Conservation (phyloP, 75 land plant genomes). For the Pinus taeda region DNA sequence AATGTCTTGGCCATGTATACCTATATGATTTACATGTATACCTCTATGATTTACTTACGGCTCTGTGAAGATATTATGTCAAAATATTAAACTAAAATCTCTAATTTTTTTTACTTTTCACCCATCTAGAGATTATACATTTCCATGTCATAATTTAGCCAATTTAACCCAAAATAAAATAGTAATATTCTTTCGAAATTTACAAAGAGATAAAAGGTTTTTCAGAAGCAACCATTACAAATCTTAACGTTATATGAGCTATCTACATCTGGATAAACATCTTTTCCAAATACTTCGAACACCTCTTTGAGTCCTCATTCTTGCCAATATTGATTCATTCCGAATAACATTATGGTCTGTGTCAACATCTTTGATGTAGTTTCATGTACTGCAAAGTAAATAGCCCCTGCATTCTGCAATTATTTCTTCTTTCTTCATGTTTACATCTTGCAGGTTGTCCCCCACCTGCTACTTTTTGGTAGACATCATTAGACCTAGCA, state of each 20-base stretch:
- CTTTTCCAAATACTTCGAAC: constrained; percentile 26
- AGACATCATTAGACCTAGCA: constrained; percentile 27
- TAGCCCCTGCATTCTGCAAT: constrained; percentile 36
- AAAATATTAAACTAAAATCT: too few relatives aligned
- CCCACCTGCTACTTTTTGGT: constrained; percentile 15
- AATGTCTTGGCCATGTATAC: too few relatives aligned
- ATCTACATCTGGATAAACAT: constrained; percentile 24
- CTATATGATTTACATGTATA: too few relatives aligned
- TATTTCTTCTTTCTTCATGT: constrained; percentile 31
- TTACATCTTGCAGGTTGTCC: not conserved
- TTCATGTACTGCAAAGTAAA: constrained; percentile 46
- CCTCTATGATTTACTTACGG: too few relatives aligned
- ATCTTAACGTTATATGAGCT: constrained; percentile 39
- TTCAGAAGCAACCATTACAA: constrained; percentile 26
- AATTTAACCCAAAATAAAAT: too few relatives aligned
- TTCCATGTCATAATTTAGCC: too few relatives aligned
- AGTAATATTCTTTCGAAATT: too few relatives aligned
- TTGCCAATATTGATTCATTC: constrained; percentile 47
- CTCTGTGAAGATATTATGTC: too few relatives aligned
- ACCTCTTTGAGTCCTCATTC: constrained; percentile 35
- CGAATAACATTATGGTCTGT: constrained; percentile 36
- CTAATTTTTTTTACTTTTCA: too few relatives aligned
- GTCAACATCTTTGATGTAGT: constrained; percentile 19
- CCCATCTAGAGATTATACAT: too few relatives aligned
- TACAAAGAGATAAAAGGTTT: too few relatives aligned